Evolutionary conservation across 176 grass and related monocot genomes (phyloP).

Genomic region (Alloteropsis semialata): DNA sequence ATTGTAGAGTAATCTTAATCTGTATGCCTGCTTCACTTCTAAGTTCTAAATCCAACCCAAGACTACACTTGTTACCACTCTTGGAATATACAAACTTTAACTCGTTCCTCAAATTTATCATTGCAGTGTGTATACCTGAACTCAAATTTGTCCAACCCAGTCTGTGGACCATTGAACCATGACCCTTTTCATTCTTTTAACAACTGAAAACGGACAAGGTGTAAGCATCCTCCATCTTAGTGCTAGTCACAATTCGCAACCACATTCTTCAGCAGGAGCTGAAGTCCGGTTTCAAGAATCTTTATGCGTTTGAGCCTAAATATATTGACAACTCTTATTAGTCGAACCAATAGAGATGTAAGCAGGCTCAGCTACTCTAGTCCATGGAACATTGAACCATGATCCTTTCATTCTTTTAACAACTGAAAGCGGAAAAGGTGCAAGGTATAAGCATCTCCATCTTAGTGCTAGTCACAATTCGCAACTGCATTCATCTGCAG

Average conservation of each 20-base stretch:
- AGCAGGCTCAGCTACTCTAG: background rate
- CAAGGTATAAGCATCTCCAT: background rate
- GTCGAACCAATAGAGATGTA: background rate
- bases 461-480: background rate
- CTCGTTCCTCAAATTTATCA: background rate
- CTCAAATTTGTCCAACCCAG: background rate
- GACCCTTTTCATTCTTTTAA: background rate
- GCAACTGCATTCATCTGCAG: background rate
- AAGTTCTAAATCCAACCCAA: background rate
- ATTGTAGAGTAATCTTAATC: background rate
- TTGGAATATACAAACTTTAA: background rate
- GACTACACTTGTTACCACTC: background rate
- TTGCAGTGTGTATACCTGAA: background rate
- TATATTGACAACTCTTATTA: background rate
- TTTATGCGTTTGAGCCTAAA: background rate
- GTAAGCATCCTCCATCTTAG: background rate
- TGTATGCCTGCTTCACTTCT: background rate
- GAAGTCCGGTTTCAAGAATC: background rate
- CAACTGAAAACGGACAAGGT: background rate
- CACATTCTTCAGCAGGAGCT: background rate
- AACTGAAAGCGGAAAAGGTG: background rate
- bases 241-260: background rate
- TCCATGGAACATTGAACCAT: no score
- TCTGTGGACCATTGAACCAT: background rate
- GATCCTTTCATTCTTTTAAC: background rate